Base-by-base conservation (phyloP, 805 yeast species). In the Komagataella ulmi region DNA sequence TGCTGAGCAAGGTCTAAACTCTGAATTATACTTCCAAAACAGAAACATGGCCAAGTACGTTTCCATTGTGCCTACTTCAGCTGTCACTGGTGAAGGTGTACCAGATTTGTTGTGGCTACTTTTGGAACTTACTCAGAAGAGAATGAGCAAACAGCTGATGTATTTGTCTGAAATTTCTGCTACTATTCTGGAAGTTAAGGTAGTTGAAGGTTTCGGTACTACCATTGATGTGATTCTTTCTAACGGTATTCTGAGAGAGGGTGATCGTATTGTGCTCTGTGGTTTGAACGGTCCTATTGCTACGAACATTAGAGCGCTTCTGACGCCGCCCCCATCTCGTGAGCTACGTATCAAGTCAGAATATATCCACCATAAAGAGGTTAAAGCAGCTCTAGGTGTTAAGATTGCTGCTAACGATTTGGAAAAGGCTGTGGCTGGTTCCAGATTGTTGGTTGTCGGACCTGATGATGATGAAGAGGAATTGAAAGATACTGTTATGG, bases 51-150 rank as follows among this genome's bases (percentile, higher is more conserved):
- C 97, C 52, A 88, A 89, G 67, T 88, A 83, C 63, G 99, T 93
- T 52, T 89, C 97, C 44, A 85, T 93, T 61, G 96, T 93, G 47
- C 99, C 99, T 60, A 93, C 99, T 17, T 91, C 98, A 56, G 99
- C 99, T 52, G 95, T 90, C 47, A 90, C 97, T 12, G 99, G 99
- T 68, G 99, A 93, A 73, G 99, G 99, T 86, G 95, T 93, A 61
- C 99, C 99, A 50, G 99, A 93, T 80, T 77, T 93, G 73, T 80
- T 93, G 64, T 89, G 97, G 91, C 78, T 93, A 68, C 75, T 93
- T 64, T 77, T 93, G 61, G 98, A 93, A 70, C 79, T 93, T 62
- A 93, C 99, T 14, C 98, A 93, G 73, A 86, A 88, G 82, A 85
- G 99, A 75, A 93, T 93, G 99, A 87, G 97, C 57, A 90, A 90